Evolutionary conservation across 1,284 basidiomycete genomes (phyloP).

Genomic region (Lentinula novae-zelandiae): DNA sequence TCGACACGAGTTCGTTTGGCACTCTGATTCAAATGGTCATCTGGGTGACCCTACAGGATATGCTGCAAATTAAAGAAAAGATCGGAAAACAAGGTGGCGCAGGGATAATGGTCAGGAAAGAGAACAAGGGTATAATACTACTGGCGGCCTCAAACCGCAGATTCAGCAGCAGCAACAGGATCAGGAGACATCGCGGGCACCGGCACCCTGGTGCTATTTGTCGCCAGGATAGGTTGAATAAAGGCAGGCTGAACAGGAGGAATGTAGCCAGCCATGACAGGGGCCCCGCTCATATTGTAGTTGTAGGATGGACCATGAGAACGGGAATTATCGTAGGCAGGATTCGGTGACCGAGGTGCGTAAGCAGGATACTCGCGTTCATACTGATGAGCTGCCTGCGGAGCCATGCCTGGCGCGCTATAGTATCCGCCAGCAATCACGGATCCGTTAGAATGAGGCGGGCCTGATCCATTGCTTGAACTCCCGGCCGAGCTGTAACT

Average conservation of each 20-base stretch:
- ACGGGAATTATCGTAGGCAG: constrained; percentile 5
- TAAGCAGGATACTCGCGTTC: constrained; percentile 1
- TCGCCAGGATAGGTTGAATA: background rate
- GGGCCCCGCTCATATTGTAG: background rate
- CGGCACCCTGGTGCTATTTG: background rate
- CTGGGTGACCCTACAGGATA: too few species aligned
- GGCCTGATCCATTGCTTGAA: constrained; percentile 30
- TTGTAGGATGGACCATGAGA: background rate
- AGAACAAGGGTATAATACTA: background rate
- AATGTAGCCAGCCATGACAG: background rate
- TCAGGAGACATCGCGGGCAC: background rate
- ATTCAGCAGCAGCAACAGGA: background rate
- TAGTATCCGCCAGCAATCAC: background rate
- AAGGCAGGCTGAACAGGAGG: background rate
- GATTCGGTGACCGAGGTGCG: constrained; percentile 6
- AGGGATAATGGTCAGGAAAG: background rate
- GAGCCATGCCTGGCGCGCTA: background rate
- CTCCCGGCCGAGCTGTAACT: constrained; percentile 19
- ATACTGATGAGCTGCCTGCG: background rate
- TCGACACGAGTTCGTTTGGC: too few species aligned
- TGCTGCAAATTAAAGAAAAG: background rate
- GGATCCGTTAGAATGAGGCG: background rate
- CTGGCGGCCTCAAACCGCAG: background rate
- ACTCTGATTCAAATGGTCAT: too few species aligned
- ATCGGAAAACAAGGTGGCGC: background rate